Base-by-base conservation (phyloP, 2,329 filamentous ascomycete genomes). In the Hypoxylon sp. region DNA sequence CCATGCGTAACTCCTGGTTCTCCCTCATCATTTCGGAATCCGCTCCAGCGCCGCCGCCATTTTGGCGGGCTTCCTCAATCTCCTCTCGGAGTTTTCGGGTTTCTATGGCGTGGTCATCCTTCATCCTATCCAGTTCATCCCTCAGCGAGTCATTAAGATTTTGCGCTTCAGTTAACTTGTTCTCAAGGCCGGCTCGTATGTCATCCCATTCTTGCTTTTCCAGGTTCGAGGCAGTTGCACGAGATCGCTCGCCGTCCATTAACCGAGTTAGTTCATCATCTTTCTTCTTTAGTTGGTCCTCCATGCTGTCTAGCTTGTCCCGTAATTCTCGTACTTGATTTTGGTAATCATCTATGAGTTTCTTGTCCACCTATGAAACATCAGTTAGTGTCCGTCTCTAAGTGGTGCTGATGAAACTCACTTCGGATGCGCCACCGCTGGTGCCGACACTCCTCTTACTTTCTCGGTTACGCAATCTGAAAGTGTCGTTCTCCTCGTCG, bases 141-240 rank as follows among this genome's bases (percentile, higher is more conserved):
- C 93, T 91, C 61, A 98, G 82, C 2, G 90, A 90, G n/a, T 89
- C 88, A 73, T 94, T 96, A n/a, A 95, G 82, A 63, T 85, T 89
- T 76, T 94, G 89, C 2, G 92, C 91, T 72, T 94, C 88, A 4
- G 88, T 85, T 29, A 97, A 83, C 79, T 92, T 93, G 70, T 83
- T 87, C 79, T 97, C 93, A 35, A 97, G 83, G 35, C 88, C 86
- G 44, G 84, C 80, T 51, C 89, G 89, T 32, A 92, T 76, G 57
- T 91, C 86, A 17, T 88, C 85, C 87, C 88, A 93, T 76, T 93
- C 90, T 70, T 91, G 86, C 75, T 91, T 92, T 74, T 94, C 91
- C 11, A 83, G 78, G 61, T 87, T 85, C 27, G 81, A 84, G 19
- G 85, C 84, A 62, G 82, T 82, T 21, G 84, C 80, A 59, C 82